Conservation (phyloP, 805 yeast genomes). For the Cyberlindnera nakhonratchasimensis region DNA sequence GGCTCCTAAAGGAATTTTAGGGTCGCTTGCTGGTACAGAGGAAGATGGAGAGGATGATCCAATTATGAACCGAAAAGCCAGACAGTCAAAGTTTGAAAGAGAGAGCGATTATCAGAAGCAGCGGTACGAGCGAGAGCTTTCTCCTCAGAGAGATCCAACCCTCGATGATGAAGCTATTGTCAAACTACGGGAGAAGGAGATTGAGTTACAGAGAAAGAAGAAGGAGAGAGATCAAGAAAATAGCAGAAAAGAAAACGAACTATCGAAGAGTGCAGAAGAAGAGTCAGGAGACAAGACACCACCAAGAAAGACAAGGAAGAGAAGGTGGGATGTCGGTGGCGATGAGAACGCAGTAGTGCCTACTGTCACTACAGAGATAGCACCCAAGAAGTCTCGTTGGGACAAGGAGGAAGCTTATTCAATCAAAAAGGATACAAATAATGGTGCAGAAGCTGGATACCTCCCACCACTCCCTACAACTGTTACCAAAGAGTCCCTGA, state of each 20-base stretch:
- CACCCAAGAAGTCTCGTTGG: slow-evolving; percentile 18
- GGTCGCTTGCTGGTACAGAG: neutral
- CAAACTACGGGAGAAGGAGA: slow-evolving; percentile 40
- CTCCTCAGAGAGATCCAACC: slow-evolving; percentile 30
- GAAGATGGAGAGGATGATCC: slow-evolving; percentile 30
- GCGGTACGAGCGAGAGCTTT: slow-evolving; percentile 31
- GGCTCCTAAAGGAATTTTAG: slow-evolving; percentile 35
- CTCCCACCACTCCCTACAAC: slow-evolving; percentile 42
- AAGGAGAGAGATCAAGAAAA: slow-evolving; percentile 3
- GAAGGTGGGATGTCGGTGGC: slow-evolving; percentile 26
- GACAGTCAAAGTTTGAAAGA: slow-evolving; percentile 31
- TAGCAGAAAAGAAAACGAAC: neutral
- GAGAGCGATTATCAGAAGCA: slow-evolving; percentile 49
- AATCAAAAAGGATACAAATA: neutral
- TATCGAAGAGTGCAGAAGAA: neutral
- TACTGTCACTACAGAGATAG: slow-evolving; percentile 1
- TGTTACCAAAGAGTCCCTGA: slow-evolving; percentile 35
- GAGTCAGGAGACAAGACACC: slow-evolving; percentile 28
- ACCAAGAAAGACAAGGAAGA: slow-evolving; percentile 24
- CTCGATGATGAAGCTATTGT: slow-evolving; percentile 41
- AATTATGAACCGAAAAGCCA: slow-evolving; percentile 25
- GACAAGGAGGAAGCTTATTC: slow-evolving; percentile 4
- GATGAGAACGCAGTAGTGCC: neutral
- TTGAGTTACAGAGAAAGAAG: slow-evolving; percentile 29
- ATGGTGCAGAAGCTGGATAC: slow-evolving; percentile 33